A percentile compares a stretch with the other conserved stretches of the same genome.
Evolutionary conservation across 352 stramenopile species (phyloP).

Genomic region (Globisporangium barbulae): DNA sequence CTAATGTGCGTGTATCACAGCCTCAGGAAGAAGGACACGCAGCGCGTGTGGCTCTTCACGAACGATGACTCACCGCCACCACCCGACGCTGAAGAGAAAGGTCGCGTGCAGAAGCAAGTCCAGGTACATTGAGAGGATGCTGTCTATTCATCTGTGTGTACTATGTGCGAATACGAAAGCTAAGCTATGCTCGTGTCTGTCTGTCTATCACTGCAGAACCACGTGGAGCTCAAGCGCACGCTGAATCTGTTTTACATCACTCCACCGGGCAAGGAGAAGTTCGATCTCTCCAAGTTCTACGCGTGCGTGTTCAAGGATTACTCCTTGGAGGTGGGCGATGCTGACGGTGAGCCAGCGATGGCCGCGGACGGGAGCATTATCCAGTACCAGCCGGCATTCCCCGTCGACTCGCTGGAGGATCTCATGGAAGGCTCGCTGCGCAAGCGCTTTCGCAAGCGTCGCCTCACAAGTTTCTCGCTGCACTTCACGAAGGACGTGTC

Average conservation of each 20-base stretch:
- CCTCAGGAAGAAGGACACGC: slow-evolving; percentile 83
- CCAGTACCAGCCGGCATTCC: slow-evolving; percentile 63
- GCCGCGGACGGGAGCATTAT: slow-evolving; percentile 12
- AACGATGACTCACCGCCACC: slow-evolving; percentile 61
- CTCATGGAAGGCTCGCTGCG: slow-evolving; percentile 74
- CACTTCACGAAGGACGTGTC: slow-evolving; percentile 71
- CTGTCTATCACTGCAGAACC: slow-evolving; percentile 35
- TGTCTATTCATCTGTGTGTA: not conserved
- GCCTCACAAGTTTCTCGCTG: slow-evolving; percentile 60
- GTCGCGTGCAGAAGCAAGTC: slow-evolving; percentile 71
- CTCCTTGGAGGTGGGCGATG: slow-evolving; percentile 23
- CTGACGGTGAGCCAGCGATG: slow-evolving; percentile 21
- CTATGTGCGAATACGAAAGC: not conserved
- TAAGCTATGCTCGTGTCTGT: not conserved
- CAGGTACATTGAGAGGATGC: slow-evolving; percentile 28
- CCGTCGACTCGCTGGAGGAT: slow-evolving; percentile 68
- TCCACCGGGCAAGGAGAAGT: slow-evolving; percentile 43
- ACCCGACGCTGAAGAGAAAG: slow-evolving; percentile 55
- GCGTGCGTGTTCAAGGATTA: slow-evolving; percentile 68
- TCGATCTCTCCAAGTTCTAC: slow-evolving; percentile 66
- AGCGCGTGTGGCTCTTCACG: slow-evolving; percentile 86
- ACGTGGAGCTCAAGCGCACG: slow-evolving; percentile 71
- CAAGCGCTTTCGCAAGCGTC: slow-evolving; percentile 78
- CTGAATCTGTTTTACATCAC: slow-evolving; percentile 81
- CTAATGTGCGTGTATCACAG: slow-evolving; percentile 20